Evolutionary conservation across 1,139 yeast species (phyloP), one percentile per base, ranked within the genome.

Genomic region (Candida glucosophila): DNA sequence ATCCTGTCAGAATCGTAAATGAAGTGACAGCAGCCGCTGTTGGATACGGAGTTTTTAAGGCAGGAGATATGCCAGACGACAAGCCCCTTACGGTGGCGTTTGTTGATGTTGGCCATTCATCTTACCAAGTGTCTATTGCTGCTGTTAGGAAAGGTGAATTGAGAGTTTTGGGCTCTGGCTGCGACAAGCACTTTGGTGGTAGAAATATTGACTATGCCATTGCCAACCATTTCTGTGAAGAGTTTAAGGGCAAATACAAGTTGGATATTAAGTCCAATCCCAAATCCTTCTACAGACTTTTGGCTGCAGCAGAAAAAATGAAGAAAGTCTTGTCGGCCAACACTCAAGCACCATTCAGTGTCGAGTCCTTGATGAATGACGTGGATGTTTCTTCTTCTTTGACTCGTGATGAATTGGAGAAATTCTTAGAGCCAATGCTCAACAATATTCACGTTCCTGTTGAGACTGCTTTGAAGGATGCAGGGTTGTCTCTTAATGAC

Each of bases 1-100:
- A 90, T 76, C 96, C 98, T 34, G 96, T 90, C 35, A 81, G 98
- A 73, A 77, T 90, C 41, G 95, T 90, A 47, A 90, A 90, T 57
- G 98, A 90, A 57, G 77, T 83, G 39, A 88, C 98, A 33, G 97
- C 98, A 35, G 98, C 98, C 33, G 97, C 96, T 43, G 95, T 92
- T 40, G 94, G 96, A 43, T 92, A 90, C 67, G 98, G 98, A 69
- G 96, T 90, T 36, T 90, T 90, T 78, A 88, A 90, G 74, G 77
- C 82, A 31, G 92, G 83, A 49, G 82, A 90, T 44, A 90, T 95
- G 57, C 85, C 82, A 41, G 96, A 85, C 58, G 93, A 81, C 44
- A 81, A 79, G 58, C 80, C 90, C 49, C 78, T 81, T 66, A 80
- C 73, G 51, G 85, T 90, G 43, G 96, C 94, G 22, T 82, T 90